Conservation (phyloP, 106 monocot genomes). For the Allium cepa region DNA sequence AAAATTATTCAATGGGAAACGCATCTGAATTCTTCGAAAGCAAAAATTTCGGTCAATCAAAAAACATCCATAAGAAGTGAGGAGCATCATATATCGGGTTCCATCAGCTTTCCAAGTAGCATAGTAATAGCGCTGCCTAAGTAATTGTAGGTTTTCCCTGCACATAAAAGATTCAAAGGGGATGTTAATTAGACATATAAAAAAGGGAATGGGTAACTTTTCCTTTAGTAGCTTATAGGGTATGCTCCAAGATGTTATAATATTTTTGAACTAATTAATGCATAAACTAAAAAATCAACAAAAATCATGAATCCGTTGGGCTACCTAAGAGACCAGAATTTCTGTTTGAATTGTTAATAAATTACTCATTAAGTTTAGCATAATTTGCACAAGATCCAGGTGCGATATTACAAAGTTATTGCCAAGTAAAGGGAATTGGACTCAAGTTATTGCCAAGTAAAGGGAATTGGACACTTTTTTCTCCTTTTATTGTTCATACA, state of each 20-base stretch:
- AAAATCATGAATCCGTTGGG: neutral
- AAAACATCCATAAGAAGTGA: conserved; percentile 75
- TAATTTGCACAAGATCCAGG: no score
- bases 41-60: conserved; percentile 88
- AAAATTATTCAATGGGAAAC: conserved; percentile 62
- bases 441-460: no score
- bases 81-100: conserved; percentile 98
- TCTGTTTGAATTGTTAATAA: no score
- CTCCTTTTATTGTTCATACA: no score
- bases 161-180: conserved; percentile 1
- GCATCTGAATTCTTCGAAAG: conserved; percentile 91
- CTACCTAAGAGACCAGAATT: no score
- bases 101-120: conserved; percentile 99
- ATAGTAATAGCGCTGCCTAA: conserved; percentile 93
- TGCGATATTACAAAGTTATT: no score
- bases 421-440: no score
- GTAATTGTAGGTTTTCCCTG: conserved; percentile 90
- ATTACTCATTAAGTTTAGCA: no score
- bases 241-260: no score
- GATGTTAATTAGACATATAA: neutral
- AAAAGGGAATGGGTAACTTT: neutral
- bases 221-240: neutral
- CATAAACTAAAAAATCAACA: neutral
- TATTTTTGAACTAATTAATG: neutral
- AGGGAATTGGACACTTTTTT: no score